A percentile compares a stretch with the other conserved stretches of the same genome.
These are phyloP conservation scores for Pestalotiopsis sp. DNA, from an alignment of 2,329 filamentous ascomycete genomes.

Conservation along the genomic window DNA sequence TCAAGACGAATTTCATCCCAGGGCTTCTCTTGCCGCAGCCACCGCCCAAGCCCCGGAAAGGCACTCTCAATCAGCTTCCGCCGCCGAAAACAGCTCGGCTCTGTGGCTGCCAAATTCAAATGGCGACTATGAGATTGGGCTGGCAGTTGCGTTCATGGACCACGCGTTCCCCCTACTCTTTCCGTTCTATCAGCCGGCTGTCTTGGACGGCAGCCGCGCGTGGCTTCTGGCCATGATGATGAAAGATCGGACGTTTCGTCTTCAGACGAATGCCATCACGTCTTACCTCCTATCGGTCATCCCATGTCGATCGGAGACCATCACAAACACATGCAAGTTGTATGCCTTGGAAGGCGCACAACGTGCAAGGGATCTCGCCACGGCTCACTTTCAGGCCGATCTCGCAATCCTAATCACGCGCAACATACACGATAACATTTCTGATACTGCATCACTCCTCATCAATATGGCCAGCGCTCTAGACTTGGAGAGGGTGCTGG, in stretches of 20 bases:
- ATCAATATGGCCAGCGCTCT: slow-evolving; percentile 56
- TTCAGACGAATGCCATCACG: slow-evolving; percentile 47
- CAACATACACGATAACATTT: background rate
- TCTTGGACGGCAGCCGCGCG: slow-evolving; percentile 58
- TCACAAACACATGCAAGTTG: background rate
- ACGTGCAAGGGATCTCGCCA: background rate
- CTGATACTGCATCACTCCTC: slow-evolving; percentile 35
- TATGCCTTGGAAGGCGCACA: background rate
- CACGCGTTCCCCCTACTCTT: slow-evolving; percentile 65
- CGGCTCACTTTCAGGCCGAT: background rate
- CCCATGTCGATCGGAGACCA: background rate
- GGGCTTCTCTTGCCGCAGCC: background rate
- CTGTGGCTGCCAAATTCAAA: background rate
- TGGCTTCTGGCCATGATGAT: slow-evolving; percentile 63
- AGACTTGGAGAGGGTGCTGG: slow-evolving; percentile 52
- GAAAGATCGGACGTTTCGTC: slow-evolving; percentile 59
- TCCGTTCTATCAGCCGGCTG: slow-evolving; percentile 61
- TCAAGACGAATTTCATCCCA: background rate
- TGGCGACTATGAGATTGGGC: slow-evolving; percentile 29
- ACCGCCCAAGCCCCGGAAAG: background rate
- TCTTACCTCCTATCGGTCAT: slow-evolving; percentile 4
- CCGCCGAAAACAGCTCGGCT: background rate
- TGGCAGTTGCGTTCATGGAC: slow-evolving; percentile 63
- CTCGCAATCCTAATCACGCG: background rate
- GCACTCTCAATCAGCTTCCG: background rate